Base-by-base conservation (phyloP, 2,329 filamentous ascomycete genomes). In the Cryphonectria naterciae region DNA sequence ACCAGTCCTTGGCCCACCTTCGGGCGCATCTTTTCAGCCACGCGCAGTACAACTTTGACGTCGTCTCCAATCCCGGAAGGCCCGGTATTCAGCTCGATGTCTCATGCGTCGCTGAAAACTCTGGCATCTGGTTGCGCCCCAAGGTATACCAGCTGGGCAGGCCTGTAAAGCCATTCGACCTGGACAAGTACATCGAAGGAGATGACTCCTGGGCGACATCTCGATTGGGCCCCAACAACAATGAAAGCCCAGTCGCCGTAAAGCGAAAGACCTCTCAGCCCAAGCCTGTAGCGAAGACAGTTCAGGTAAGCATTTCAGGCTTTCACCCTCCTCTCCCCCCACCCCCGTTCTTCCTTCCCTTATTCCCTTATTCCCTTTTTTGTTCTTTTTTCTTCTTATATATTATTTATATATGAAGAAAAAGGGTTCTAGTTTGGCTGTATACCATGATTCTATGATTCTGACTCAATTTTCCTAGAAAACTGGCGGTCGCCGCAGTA, bases 1-100 rank as follows among this genome's bases (percentile, higher is more conserved):
- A 88, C 71, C 79, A 83, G 35, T 83, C 84, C 10, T 79, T 89
- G 72, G 75, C 77, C n/a, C 81, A 85, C 72, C 78, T 89, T 70
- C 81, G 83, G 68, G 77, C 81, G 41, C 87, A 89, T 73, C 77
- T 88, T n/a, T 76, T 81, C 63, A 79, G 77, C 54, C 87, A 89
- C 74, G 75, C 81, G 4, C 80, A 84, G 60, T 87, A 85, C 74
- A 77, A 76, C 28, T 84, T 80, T 70, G 78, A 81, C 22, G 84
- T 84, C 74, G 80, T 82, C 11, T 74, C 79, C 52, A 78, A 80
- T 69, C 78, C 75, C 10, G 79, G 79, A 49, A 81, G 77, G 68
- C 80, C 80, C 70, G 80, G 80, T 17, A 79, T 80, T 61, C 77
- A 80, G 37, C 83, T 85, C 74, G 79, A 77, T 60, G 82, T 85